Evolutionary conservation across 371 early-diverging fungal species (phyloP), one percentile per base, ranked within the genome.

Genomic region (Mortierella sp.): DNA sequence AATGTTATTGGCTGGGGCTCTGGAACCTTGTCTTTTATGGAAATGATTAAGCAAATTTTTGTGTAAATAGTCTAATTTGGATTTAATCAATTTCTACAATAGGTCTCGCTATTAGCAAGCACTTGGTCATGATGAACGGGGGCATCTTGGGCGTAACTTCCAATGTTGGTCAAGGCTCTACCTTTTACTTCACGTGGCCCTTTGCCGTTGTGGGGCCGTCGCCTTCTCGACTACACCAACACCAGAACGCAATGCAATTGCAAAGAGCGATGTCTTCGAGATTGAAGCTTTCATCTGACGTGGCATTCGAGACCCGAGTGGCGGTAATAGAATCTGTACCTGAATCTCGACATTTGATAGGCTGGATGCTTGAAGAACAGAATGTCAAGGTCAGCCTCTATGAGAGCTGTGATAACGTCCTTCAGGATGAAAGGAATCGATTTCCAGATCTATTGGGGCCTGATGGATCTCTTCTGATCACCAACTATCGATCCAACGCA

Each of bases 81-180:
- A n/a, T 12, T 18, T 11, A 22, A 32, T 35, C 6, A 35, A 2
- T 12, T 0, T 45, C 11, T 45, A 16, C 14, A 20, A 37, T 64
- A 78, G 85, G 85, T 10, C 77, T 86, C 16, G 78, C 84, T 0
- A 86, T 86, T 37, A 84, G 84, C 62, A 86, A 84, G 49, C 79
- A 83, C n/a, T 68, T 86, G 18, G 84, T 86, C 10, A 72, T 55
- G 72, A 83, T 84, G 72, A 84, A 84, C 37, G 84, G 83, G 3
- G 84, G 86, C 11, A 59, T 76, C 22, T 45, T 83, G 8, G 84
- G 73, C 0, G 84, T 86, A 5, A 62, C 75, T 6, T 84, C 84
- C 24, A 73, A 78, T 49, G 64, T 84, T 4, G 79, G 83, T 14
- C 76, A 84, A 52, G 86, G 86, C 10, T 83, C 84, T 14, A 74